These are phyloP conservation scores for Rosa rugosa DNA, from an alignment of 306 rosid genomes.

Conservation along the genomic window DNA sequence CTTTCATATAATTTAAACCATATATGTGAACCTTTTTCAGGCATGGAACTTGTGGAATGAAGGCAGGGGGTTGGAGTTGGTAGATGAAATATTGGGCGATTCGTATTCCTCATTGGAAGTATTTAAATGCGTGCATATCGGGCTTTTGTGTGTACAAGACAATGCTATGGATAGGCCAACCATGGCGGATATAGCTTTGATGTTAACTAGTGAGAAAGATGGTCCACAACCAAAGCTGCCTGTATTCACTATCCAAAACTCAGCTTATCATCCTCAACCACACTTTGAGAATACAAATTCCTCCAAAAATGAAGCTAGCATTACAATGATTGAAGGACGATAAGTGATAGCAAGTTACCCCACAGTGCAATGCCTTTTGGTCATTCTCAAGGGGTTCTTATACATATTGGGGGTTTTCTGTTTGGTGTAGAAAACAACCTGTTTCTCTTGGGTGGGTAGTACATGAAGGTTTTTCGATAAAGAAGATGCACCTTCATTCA, in stretches of 20 bases:
- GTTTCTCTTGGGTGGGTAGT: too few species aligned
- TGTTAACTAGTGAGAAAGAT: slow-evolving; percentile 22
- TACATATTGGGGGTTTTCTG: too few species aligned
- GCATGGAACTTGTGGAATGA: slow-evolving; percentile 32
- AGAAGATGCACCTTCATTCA: too few species aligned
- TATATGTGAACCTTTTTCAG: background rate
- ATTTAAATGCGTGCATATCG: slow-evolving; percentile 25
- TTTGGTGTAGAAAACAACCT: too few species aligned
- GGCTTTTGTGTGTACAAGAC: slow-evolving; percentile 33
- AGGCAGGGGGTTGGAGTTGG: slow-evolving; percentile 18
- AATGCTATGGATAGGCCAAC: slow-evolving; percentile 25
- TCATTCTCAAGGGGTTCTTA: too few species aligned
- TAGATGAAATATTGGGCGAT: slow-evolving; percentile 18
- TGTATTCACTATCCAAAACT: background rate
- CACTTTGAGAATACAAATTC: background rate
- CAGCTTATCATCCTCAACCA: background rate
- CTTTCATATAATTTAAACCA: too few species aligned
- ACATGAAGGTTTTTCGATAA: too few species aligned
- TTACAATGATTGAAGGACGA: background rate
- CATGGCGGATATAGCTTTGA: slow-evolving; percentile 24
- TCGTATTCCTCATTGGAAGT: slow-evolving; percentile 6
- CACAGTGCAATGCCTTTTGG: background rate
- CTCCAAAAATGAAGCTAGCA: background rate
- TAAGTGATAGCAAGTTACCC: background rate
- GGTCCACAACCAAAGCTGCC: slow-evolving; percentile 29